Conservation (phyloP, 1,284 basidiomycete species). For the Cutaneotrichosporon dermatis region DNA sequence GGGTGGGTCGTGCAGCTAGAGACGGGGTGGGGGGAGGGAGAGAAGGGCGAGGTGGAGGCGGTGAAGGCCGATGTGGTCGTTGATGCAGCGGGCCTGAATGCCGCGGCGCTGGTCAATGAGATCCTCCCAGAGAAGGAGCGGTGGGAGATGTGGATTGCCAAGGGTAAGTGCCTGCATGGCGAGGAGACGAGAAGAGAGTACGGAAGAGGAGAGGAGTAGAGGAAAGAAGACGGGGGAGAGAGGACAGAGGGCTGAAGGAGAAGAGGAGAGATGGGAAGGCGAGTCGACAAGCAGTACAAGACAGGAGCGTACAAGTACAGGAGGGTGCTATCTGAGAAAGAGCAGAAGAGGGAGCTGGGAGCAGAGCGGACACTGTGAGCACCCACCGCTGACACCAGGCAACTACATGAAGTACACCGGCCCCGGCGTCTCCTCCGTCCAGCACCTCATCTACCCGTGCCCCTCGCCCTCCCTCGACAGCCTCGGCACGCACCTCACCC, state of each 20-base stretch:
- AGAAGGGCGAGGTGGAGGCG: slow-evolving; percentile 55
- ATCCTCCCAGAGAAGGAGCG: slow-evolving; percentile 57
- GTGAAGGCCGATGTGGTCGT: slow-evolving; percentile 81
- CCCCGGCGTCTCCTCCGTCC: slow-evolving; percentile 61
- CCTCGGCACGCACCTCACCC: slow-evolving; percentile 83
- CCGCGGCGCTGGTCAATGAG: slow-evolving; percentile 65
- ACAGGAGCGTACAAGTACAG: too few species aligned
- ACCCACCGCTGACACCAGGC: slow-evolving; percentile 44
- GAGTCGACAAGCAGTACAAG: too few species aligned
- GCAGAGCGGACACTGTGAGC: too few species aligned
- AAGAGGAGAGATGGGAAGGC: too few species aligned
- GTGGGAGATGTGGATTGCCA: slow-evolving; percentile 68
- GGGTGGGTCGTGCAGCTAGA: slow-evolving; percentile 63
- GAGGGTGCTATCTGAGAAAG: too few species aligned
- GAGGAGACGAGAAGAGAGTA: too few species aligned
- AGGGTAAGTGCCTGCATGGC: slow-evolving; percentile 47
- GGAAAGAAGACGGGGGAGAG: not conserved
- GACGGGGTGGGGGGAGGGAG: slow-evolving; percentile 56
- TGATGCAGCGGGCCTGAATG: slow-evolving; percentile 81
- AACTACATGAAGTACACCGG: slow-evolving; percentile 84
- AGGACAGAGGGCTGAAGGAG: not conserved
- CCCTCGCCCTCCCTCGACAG: slow-evolving; percentile 62
- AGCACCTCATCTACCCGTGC: slow-evolving; percentile 82
- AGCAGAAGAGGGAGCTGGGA: too few species aligned
- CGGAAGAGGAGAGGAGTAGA: too few species aligned